Base-by-base conservation (phyloP, 1,284 basidiomycete genomes). In the Cryptococcus floricola region DNA sequence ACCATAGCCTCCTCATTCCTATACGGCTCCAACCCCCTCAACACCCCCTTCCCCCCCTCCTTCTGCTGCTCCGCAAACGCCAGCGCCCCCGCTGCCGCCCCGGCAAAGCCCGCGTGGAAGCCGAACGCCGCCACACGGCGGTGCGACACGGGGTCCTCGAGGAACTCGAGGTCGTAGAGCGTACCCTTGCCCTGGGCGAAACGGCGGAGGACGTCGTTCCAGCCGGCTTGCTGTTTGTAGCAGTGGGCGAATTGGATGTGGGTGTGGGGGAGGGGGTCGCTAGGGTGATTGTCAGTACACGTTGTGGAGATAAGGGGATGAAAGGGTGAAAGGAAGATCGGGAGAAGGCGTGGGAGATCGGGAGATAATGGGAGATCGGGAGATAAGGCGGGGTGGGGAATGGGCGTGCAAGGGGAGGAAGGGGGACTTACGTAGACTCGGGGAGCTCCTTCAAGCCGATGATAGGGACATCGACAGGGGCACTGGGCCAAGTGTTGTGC, bases 231-330 rank as follows among this genome's bases (percentile, higher is more conserved):
- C 50, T 86, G 81, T 81, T 99, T 99, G 84, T 92, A 99, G 79
- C 95, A 98, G 78, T 98, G 96, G 2, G 94, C 95, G 68, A 98
- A 99, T 75, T 98, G 94, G 76, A 99, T 95, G 79, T 99, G 96
- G 9, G 90, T 94, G 79, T 97, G 93, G 12, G 84, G 85, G 18
- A 97, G 80, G 18, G 93, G 88, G 44, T 86, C 85, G 43, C 74
- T 77, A 52, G 1, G 51, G 31, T 8, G 8, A n/a, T 23, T 16
- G 14, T 42, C 41, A 42, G 41, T 13, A 42, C 14, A 23, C 41
- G 16, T 1, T 42, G 7, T 2, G 14, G 41, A n/a, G 41, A 42
- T 42, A 23, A 42, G 19, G 41, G 7, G 41, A 16, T 9, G 41
- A 42, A 42, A 42, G 41, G 41, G 23, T 23, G 23, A 23, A 23